A percentile compares a stretch with the other conserved stretches of the same genome.
These are phyloP conservation scores for Aquilaria sinensis DNA, from an alignment of 345 rosid genomes.

Conservation along the genomic window DNA sequence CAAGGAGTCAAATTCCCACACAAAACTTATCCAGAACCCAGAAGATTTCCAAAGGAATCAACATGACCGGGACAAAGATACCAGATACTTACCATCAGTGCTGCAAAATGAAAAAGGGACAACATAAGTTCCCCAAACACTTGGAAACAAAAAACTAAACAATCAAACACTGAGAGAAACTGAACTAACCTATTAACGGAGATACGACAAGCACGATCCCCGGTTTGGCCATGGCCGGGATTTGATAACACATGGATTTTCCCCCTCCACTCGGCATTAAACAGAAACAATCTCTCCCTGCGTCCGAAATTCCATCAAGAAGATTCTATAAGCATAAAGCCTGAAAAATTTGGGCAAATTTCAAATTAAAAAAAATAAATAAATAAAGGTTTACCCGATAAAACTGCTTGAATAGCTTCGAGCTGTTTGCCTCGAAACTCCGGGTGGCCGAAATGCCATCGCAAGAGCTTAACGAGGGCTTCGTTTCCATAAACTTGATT, in stretches of 20 bases:
- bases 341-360: background rate
- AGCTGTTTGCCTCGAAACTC: conserved; percentile 86
- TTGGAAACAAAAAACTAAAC: background rate
- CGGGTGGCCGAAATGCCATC: conserved; percentile 92
- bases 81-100: conserved; percentile 70
- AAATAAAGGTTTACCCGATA: conserved; percentile 41
- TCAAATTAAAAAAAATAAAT: background rate
- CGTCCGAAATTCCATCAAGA: background rate
- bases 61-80: conserved; percentile 2
- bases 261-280: conserved; percentile 99
- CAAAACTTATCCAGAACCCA: background rate
- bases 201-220: conserved; percentile 93
- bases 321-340: background rate
- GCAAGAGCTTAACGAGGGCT: conserved; percentile 68
- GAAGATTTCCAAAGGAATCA: background rate
- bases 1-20: background rate
- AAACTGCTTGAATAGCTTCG: conserved; percentile 82
- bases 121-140: conserved; percentile 4
- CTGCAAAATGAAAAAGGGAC: conserved; percentile 32
- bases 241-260: conserved; percentile 94
- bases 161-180: background rate
- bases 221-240: conserved; percentile 80
- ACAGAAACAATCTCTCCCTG: conserved; percentile 92
- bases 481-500: conserved; percentile 44
- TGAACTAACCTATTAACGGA: conserved; percentile 74